Conservation (phyloP, 805 yeast species). For the Ogataea philodendri region DNA sequence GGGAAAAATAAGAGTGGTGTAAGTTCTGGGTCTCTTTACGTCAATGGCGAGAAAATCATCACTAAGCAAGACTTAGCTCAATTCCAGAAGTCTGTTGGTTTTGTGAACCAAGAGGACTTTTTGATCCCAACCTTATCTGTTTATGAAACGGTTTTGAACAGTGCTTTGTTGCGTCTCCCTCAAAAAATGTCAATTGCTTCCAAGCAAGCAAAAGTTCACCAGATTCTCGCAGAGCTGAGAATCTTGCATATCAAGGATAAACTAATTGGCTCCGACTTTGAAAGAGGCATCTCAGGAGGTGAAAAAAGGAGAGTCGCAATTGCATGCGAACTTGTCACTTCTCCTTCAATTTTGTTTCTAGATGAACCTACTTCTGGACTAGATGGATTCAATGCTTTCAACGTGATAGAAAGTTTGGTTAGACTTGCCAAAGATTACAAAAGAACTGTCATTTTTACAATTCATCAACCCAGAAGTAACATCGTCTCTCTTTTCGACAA, state of each 20-base stretch:
- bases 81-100: slow-evolving; percentile 74
- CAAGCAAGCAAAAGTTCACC: slow-evolving; percentile 76
- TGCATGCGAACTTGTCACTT: slow-evolving; percentile 89
- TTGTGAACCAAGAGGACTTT: slow-evolving; percentile 94
- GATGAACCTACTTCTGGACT: slow-evolving; percentile 97
- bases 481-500: slow-evolving; percentile 90
- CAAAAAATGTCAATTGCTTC: slow-evolving; percentile 68
- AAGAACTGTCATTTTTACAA: slow-evolving; percentile 87
- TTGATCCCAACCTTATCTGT: slow-evolving; percentile 91
- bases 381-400: slow-evolving; percentile 89
- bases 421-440: slow-evolving; percentile 75
- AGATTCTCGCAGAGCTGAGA: slow-evolving; percentile 81
- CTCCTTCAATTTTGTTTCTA: slow-evolving; percentile 76
- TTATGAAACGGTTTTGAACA: slow-evolving; percentile 89
- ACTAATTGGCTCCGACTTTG: slow-evolving; percentile 83
- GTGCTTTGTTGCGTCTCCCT: slow-evolving; percentile 88
- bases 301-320: slow-evolving; percentile 90
- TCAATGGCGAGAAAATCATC: slow-evolving; percentile 61
- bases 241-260: slow-evolving; percentile 81
- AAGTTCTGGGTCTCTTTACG: slow-evolving; percentile 61
- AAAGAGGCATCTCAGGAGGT: slow-evolving; percentile 92
- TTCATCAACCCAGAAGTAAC: slow-evolving; percentile 96
- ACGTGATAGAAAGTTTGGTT: slow-evolving; percentile 83
- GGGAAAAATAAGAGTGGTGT: slow-evolving; percentile 79
- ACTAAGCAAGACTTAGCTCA: slow-evolving; percentile 36